Percentiles rank a stretch among this genome's conserved stretches.
These are phyloP conservation scores for Apiospora koreana DNA, from an alignment of 2,329 filamentous ascomycete genomes.

Conservation along the genomic window DNA sequence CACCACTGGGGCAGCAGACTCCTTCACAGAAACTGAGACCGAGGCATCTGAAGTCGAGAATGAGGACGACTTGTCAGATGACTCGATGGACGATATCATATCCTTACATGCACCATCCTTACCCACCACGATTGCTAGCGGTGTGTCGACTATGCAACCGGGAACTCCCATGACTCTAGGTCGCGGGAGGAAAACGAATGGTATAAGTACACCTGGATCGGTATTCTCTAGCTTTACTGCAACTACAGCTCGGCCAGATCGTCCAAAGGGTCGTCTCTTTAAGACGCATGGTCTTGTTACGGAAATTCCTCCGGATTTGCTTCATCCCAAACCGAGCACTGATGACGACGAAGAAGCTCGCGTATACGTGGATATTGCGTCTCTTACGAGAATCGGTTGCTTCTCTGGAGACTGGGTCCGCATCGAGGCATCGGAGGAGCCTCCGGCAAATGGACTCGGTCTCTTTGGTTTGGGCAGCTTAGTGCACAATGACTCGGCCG, in stretches of 20 bases:
- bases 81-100: conserved; percentile 92
- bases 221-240: conserved; percentile 88
- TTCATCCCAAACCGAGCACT: conserved; percentile 77
- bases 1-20: conserved; percentile 59
- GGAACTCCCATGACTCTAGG: conserved; percentile 78
- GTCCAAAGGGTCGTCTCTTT: conserved; percentile 76
- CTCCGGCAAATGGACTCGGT: conserved; percentile 66
- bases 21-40: conserved; percentile 62
- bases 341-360: conserved; percentile 87
- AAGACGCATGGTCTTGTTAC: conserved; percentile 76
- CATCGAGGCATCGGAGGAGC: conserved; percentile 75
- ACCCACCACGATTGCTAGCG: conserved; percentile 75
- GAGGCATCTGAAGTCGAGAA: conserved; percentile 66
- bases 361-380: conserved; percentile 86
- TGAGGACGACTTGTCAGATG: conserved; percentile 80
- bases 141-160: conserved; percentile 75
- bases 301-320: conserved; percentile 71
- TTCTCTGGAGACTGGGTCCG: conserved; percentile 98
- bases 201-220: conserved; percentile 79
- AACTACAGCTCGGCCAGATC: conserved; percentile 74
- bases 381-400: conserved; percentile 85
- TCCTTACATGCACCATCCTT: conserved; percentile 80
- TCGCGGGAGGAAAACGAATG: conserved; percentile 66
- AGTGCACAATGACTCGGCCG: conserved; percentile 61
- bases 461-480: conserved; percentile 69